A percentile compares a stretch with the other conserved stretches of the same genome.
phyloP scores from a whole-genome alignment of 257 asterid species.

The Paulownia fortunei region DNA sequence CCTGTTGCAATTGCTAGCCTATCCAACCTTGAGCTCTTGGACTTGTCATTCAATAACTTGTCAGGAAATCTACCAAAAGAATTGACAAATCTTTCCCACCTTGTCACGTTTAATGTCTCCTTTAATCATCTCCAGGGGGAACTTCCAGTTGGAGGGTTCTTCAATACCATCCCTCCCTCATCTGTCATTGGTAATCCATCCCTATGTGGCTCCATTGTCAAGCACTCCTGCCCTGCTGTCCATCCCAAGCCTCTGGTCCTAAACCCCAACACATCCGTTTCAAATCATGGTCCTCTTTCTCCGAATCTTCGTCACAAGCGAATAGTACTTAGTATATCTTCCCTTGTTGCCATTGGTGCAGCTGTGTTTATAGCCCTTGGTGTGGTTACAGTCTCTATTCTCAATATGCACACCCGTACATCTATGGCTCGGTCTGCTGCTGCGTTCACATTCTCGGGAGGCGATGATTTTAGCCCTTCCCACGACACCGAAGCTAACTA shows the following conservation, averaged over 20 bases:
- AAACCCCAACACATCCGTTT: conserved; percentile 74
- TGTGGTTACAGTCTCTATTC: conserved; percentile 70
- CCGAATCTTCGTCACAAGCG: conserved; percentile 58
- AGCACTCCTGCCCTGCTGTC: conserved; percentile 80
- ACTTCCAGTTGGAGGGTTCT: conserved; percentile 85
- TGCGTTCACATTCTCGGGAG: conserved; percentile 58
- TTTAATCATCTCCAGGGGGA: conserved; percentile 77
- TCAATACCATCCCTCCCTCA: conserved; percentile 68
- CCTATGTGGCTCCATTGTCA: conserved; percentile 80
- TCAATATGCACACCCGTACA: conserved; percentile 68
- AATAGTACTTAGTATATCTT: conserved; percentile 73
- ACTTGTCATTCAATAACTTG: conserved; percentile 75
- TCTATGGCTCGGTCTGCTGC: conserved; percentile 58
- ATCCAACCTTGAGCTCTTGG: conserved; percentile 61
- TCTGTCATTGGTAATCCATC: conserved; percentile 77
- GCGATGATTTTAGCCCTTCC: conserved; percentile 73
- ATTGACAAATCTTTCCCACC: conserved; percentile 66
- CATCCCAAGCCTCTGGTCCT: conserved; percentile 87
- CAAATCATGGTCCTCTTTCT: conserved; percentile 53
- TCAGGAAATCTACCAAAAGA: conserved; percentile 77
- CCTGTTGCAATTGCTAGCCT: conserved; percentile 62
- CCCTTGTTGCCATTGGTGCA: conserved; percentile 87
- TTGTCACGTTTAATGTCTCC: conserved; percentile 65
- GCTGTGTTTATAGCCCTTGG: conserved; percentile 87
- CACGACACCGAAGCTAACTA: conserved; percentile 68